Evolutionary conservation across 176 grass and related monocot genomes (phyloP).

Genomic region (Aegilops tauschii): DNA sequence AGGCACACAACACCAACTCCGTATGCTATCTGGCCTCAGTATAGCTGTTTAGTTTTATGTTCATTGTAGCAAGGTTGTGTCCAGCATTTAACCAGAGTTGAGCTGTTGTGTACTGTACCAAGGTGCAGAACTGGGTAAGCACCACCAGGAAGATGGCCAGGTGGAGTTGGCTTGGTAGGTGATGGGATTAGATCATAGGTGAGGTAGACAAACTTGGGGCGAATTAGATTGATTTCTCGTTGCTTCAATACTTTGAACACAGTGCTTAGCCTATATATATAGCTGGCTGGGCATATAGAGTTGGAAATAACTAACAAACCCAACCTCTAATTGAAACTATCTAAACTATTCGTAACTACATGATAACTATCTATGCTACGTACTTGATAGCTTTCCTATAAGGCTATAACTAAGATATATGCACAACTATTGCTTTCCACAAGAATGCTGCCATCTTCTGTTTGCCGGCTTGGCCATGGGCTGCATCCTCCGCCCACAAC

Average conservation of each 20-base stretch:
- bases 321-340: background rate
- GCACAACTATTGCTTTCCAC: background rate
- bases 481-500: background rate
- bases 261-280: background rate
- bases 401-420: background rate
- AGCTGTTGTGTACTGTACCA: background rate
- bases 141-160: background rate
- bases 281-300: background rate
- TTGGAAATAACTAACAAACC: background rate
- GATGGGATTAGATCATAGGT: conserved; percentile 1
- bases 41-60: conserved; percentile 8
- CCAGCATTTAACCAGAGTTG: background rate
- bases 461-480: background rate
- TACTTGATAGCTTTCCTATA: background rate
- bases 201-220: background rate
- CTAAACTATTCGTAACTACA: background rate
- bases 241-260: background rate
- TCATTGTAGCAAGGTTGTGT: background rate
- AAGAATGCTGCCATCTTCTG: background rate
- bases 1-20: background rate
- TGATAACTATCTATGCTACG: background rate
- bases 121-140: background rate
- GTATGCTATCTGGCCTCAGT: background rate
- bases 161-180: background rate
- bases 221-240: background rate